A percentile compares a stretch with the other conserved stretches of the same genome.
phyloP scores from a whole-genome alignment of 192 early-diverging fungal species.

The Coemansia reversa region DNA sequence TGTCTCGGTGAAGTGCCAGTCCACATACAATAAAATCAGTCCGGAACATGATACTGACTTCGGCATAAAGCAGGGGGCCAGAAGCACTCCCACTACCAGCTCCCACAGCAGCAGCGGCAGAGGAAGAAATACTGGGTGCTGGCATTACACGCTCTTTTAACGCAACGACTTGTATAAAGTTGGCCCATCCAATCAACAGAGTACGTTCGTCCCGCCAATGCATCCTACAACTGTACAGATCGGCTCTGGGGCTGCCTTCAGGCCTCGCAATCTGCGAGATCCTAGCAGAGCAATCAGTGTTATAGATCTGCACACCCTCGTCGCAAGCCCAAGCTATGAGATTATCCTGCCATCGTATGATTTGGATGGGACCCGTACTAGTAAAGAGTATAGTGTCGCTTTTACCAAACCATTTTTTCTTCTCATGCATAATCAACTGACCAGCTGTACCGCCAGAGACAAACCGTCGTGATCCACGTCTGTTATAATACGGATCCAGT shows the following conservation, averaged over 20 bases:
- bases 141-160: slow-evolving; percentile 58
- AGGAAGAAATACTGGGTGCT: neutral
- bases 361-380: slow-evolving; percentile 87
- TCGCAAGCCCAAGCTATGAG: slow-evolving; percentile 97
- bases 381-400: slow-evolving; percentile 77
- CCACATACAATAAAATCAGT: slow-evolving; percentile 74
- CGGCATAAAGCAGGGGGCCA: slow-evolving; percentile 43
- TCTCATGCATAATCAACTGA: slow-evolving; percentile 77
- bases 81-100: slow-evolving; percentile 4
- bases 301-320: slow-evolving; percentile 83
- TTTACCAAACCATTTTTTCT: slow-evolving; percentile 77
- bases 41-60: slow-evolving; percentile 59
- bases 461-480: slow-evolving; percentile 73
- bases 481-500: slow-evolving; percentile 84
- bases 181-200: slow-evolving; percentile 93
- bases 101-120: slow-evolving; percentile 3
- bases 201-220: slow-evolving; percentile 79
- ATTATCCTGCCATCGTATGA: slow-evolving; percentile 78
- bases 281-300: slow-evolving; percentile 63
- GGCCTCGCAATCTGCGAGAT: slow-evolving; percentile 86
- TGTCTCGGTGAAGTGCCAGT: slow-evolving; percentile 65
- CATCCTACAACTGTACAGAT: slow-evolving; percentile 82
- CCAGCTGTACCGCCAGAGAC: slow-evolving; percentile 91
- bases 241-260: slow-evolving; percentile 70
- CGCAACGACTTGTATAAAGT: slow-evolving; percentile 81